These are phyloP conservation scores for Helicocarpus griseus DNA, from an alignment of 2,329 filamentous ascomycete genomes.

Conservation along the genomic window DNA sequence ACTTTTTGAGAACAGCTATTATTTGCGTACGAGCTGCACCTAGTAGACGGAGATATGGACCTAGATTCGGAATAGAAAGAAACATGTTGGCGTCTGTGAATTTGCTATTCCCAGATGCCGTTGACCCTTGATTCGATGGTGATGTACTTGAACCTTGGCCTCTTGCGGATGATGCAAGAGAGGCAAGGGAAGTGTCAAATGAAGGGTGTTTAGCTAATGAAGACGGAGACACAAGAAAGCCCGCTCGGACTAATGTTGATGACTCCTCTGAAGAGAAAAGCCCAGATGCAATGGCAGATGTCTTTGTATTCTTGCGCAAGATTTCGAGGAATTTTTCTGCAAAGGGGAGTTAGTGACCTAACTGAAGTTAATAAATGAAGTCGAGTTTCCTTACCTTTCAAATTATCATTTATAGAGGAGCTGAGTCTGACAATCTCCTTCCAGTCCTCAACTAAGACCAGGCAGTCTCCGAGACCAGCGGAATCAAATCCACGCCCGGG, in stretches of 20 bases:
- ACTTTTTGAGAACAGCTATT: conserved; percentile 42
- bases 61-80: conserved; percentile 50
- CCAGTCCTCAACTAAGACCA: conserved; percentile 47
- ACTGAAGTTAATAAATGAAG: conserved; percentile 19
- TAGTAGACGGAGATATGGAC: conserved; percentile 50
- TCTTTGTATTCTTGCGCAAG: conserved; percentile 38
- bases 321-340: conserved; percentile 42
- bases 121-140: background rate
- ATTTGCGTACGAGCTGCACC: conserved; percentile 46
- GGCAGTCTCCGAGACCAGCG: conserved; percentile 47
- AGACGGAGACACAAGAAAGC: conserved; percentile 46
- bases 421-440: conserved; percentile 33
- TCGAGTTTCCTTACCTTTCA: conserved; percentile 29
- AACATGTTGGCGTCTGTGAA: conserved; percentile 31
- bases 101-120: conserved; percentile 5
- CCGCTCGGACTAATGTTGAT: conserved; percentile 40
- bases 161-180: conserved; percentile 16
- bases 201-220: conserved; percentile 28
- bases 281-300: conserved; percentile 36
- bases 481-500: conserved; percentile 49
- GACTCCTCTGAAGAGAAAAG: conserved; percentile 40
- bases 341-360: conserved; percentile 40
- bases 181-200: conserved; percentile 33
- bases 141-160: background rate
- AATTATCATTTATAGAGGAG: conserved; percentile 21